Evolutionary conservation across 768 basidiomycete genomes (phyloP).

Genomic region (Phaeolepiota aurea): DNA sequence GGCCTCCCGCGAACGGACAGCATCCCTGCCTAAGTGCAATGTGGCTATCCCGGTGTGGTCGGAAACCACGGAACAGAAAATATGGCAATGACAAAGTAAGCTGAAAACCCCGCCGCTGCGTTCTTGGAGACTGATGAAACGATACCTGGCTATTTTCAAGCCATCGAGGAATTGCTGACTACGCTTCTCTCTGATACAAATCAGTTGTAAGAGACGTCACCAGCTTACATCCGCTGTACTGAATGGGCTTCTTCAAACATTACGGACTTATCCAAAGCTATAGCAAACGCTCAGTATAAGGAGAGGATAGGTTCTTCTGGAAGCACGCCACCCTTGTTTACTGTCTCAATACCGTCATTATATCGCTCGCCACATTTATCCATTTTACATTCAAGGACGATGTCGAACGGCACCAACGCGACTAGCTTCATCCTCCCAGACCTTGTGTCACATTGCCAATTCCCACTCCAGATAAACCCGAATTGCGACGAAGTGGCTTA

Average conservation of each 20-base stretch:
- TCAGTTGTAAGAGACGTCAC: too few species aligned
- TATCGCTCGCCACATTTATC: not conserved
- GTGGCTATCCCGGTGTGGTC: too few species aligned
- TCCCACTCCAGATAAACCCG: conserved; percentile 13
- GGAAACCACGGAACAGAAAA: too few species aligned
- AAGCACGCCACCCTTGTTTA: too few species aligned
- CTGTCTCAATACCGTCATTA: not conserved
- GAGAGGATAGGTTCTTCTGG: not conserved
- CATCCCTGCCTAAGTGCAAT: too few species aligned
- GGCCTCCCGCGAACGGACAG: too few species aligned
- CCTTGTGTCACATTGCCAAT: conserved; percentile 18
- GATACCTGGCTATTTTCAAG: too few species aligned
- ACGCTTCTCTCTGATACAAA: too few species aligned
- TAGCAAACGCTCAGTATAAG: not conserved
- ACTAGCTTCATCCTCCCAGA: conserved; percentile 16
- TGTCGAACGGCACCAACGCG: not conserved
- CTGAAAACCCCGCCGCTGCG: too few species aligned
- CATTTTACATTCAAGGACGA: not conserved
- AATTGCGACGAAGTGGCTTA: conserved; percentile 11
- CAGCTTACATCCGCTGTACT: not conserved
- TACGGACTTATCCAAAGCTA: not conserved
- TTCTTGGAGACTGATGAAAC: too few species aligned
- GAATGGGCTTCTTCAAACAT: not conserved
- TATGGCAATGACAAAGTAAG: too few species aligned
- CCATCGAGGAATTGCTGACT: too few species aligned